Conservation (phyloP, 2,329 filamentous ascomycete species). For the Phialocephala sp. region DNA sequence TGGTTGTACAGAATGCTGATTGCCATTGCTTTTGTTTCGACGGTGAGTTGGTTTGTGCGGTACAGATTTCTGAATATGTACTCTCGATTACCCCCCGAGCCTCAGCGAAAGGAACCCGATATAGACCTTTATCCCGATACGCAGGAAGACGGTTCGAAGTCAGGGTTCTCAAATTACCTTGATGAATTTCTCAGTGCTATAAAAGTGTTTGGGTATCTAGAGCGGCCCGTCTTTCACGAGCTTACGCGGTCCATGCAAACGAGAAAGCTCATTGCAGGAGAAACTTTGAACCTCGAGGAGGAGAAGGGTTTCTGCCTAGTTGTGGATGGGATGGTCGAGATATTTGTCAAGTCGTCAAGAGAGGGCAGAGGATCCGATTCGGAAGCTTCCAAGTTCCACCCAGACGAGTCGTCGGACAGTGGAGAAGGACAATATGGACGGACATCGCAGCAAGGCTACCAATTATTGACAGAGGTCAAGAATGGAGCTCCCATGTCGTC, state of each 20-base stretch:
- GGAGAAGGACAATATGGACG: constrained; percentile 70
- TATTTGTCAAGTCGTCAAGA: constrained; percentile 91
- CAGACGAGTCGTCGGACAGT: constrained; percentile 60
- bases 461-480: constrained; percentile 94
- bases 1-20: constrained; percentile 69
- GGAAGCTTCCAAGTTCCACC: constrained; percentile 46
- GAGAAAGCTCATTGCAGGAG: constrained; percentile 90
- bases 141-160: constrained; percentile 87
- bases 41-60: constrained; percentile 88
- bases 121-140: constrained; percentile 94
- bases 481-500: constrained; percentile 99
- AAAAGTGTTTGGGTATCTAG: constrained; percentile 97
- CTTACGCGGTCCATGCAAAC: constrained; percentile 98
- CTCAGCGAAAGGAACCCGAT: constrained; percentile 93
- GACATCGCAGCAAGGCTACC: constrained; percentile 81
- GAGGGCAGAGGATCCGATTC: constrained; percentile 52
- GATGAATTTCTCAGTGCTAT: constrained; percentile 98
- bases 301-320: constrained; percentile 98
- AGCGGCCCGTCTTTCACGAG: constrained; percentile 96
- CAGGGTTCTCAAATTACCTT: constrained; percentile 91
- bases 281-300: constrained; percentile 93
- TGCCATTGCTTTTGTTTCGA: constrained; percentile 76
- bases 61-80: constrained; percentile 99
- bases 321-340: constrained; percentile 94
- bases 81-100: constrained; percentile 88